Conservation (phyloP, 805 yeast genomes). For the Kazachstania kunashirensis region DNA sequence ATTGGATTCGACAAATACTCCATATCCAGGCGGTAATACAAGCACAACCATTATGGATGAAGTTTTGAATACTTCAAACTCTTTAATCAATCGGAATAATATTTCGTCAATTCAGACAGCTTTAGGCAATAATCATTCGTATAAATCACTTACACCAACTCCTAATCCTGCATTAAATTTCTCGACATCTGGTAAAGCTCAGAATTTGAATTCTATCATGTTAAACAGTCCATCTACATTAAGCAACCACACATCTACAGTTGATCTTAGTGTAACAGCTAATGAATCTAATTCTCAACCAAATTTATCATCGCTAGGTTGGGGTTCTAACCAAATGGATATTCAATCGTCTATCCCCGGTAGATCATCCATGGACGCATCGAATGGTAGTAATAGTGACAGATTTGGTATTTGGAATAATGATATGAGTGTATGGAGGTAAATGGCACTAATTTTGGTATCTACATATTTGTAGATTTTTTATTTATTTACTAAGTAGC, state of each 20-base stretch:
- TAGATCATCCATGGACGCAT: constrained; percentile 1
- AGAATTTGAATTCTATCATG: neutral
- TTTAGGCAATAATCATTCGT: neutral
- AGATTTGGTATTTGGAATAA: constrained; percentile 13
- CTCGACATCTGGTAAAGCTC: neutral
- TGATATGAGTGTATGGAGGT: constrained; percentile 34
- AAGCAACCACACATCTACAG: neutral
- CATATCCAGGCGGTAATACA: too few species aligned
- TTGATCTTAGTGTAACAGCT: neutral
- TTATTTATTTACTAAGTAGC: too few species aligned
- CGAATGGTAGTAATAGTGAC: constrained; percentile 1
- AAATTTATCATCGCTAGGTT: constrained; percentile 11
- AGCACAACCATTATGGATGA: neutral
- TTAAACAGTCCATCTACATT: neutral
- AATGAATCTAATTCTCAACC: neutral
- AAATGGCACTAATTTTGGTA: constrained; percentile 1
- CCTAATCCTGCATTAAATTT: neutral
- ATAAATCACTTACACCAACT: neutral
- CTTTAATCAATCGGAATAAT: neutral
- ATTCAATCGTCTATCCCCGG: constrained; percentile 3
- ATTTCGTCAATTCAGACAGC: neutral
- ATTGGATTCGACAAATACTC: neutral
- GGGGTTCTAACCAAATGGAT: constrained; percentile 16
- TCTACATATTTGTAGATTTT: too few species aligned
- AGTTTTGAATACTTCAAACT: neutral